phyloP scores from a whole-genome alignment of 1,284 basidiomycete species.

The Butyriboletus appendiculatus region DNA sequence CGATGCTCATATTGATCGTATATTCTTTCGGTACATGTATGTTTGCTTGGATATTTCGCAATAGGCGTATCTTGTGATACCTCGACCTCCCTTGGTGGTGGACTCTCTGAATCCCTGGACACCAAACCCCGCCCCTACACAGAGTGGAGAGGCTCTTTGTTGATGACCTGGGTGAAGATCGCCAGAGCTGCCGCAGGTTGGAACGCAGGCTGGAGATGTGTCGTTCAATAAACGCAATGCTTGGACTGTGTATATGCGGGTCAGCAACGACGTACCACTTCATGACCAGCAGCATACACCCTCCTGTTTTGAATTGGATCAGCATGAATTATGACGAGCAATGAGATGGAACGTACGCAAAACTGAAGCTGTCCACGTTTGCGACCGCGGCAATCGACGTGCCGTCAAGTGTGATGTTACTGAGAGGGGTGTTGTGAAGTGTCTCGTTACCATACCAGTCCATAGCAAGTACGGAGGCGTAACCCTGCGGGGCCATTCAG shows the following conservation, averaged over 20 bases:
- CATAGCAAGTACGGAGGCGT: conserved; percentile 57
- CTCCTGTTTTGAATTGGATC: conserved; percentile 37
- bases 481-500: conserved; percentile 25
- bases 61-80: conserved; percentile 24
- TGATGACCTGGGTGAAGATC: conserved; percentile 57
- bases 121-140: conserved; percentile 32
- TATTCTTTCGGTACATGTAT: conserved; percentile 66
- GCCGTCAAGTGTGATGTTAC: conserved; percentile 58
- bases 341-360: conserved; percentile 46
- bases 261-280: conserved; percentile 47
- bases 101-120: neutral
- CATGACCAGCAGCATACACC: conserved; percentile 56
- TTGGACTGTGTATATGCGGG: neutral
- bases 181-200: conserved; percentile 55
- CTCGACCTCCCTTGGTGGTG: neutral
- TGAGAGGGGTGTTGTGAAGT: conserved; percentile 50
- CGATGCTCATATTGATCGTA: conserved; percentile 57
- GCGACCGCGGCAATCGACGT: conserved; percentile 54
- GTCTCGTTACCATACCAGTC: conserved; percentile 58
- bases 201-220: conserved; percentile 49
- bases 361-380: conserved; percentile 65
- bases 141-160: conserved; percentile 54
- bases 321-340: neutral
- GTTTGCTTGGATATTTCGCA: conserved; percentile 55
- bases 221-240: conserved; percentile 3